These are phyloP conservation scores for Elaeis guineensis DNA, from an alignment of 176 grass and related monocot genomes.

Conservation along the genomic window DNA sequence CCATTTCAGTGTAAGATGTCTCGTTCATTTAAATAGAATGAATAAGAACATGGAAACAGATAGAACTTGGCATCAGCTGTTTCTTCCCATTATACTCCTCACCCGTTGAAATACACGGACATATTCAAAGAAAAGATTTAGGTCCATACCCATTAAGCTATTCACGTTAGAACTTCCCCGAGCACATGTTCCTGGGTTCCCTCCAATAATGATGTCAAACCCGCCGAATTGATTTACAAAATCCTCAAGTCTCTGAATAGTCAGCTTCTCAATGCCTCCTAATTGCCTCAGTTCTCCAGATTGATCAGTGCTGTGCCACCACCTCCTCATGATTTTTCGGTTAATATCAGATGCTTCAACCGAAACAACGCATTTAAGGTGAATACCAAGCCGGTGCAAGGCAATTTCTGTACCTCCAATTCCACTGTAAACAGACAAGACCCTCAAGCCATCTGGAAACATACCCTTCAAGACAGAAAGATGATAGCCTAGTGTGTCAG, in stretches of 20 bases:
- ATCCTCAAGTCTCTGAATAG: constrained; percentile 24
- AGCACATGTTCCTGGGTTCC: constrained; percentile 21
- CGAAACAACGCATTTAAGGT: constrained; percentile 57
- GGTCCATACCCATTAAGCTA: constrained; percentile 57
- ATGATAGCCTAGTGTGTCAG: constrained; percentile 39
- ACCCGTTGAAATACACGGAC: constrained; percentile 56
- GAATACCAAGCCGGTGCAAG: constrained; percentile 56
- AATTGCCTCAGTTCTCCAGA: constrained; percentile 48
- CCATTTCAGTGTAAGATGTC: no score
- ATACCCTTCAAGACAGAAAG: constrained; percentile 51
- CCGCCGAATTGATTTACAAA: constrained; percentile 50
- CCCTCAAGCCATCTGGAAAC: constrained; percentile 46
- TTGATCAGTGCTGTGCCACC: constrained; percentile 62
- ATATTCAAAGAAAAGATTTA: constrained; percentile 45
- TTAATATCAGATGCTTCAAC: constrained; percentile 63
- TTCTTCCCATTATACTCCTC: constrained; percentile 35
- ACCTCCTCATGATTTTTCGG: constrained; percentile 58
- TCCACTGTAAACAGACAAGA: constrained; percentile 69
- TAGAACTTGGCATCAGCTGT: background rate
- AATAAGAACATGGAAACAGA: no score
- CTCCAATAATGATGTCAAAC: constrained; percentile 67
- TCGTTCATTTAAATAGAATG: no score
- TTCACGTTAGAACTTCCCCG: constrained; percentile 36
- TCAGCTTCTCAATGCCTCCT: constrained; percentile 40
- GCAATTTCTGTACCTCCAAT: constrained; percentile 66